These are phyloP conservation scores for Pichia kudriavzevii DNA, from an alignment of 1,139 yeast genomes.

Conservation along the genomic window DNA sequence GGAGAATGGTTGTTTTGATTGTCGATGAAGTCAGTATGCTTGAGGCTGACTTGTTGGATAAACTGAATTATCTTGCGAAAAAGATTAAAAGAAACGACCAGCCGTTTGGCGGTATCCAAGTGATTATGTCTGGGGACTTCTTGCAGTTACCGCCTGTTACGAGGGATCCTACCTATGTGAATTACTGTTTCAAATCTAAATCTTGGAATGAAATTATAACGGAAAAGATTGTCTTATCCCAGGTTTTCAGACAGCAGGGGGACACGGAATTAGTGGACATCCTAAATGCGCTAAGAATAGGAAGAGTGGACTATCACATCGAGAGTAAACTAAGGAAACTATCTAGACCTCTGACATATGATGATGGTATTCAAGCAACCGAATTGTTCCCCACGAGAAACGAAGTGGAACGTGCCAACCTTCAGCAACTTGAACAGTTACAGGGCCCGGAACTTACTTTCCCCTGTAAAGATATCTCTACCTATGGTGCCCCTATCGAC, in stretches of 20 bases:
- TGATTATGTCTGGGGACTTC: slow-evolving; percentile 75
- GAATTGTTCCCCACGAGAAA: slow-evolving; percentile 68
- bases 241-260: slow-evolving; percentile 68
- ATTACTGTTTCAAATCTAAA: slow-evolving; percentile 51
- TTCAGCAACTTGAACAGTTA: slow-evolving; percentile 40
- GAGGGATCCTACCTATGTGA: slow-evolving; percentile 18
- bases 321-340: slow-evolving; percentile 40
- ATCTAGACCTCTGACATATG: slow-evolving; percentile 46
- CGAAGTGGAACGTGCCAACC: slow-evolving; percentile 69
- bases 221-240: slow-evolving; percentile 50
- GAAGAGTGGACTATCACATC: slow-evolving; percentile 44
- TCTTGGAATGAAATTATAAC: slow-evolving; percentile 50
- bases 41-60: slow-evolving; percentile 58
- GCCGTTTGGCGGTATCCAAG: slow-evolving; percentile 80
- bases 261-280: slow-evolving; percentile 61
- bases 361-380: slow-evolving; percentile 75
- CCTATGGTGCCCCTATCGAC: slow-evolving; percentile 13
- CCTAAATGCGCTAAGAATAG: slow-evolving; percentile 68
- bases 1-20: slow-evolving; percentile 50
- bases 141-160: slow-evolving; percentile 82
- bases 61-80: slow-evolving; percentile 56
- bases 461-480: slow-evolving; percentile 42
- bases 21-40: slow-evolving; percentile 84
- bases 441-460: slow-evolving; percentile 34
- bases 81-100: slow-evolving; percentile 35